A percentile compares a stretch with the other conserved stretches of the same genome.
phyloP scores from a whole-genome alignment of 2,329 filamentous ascomycete genomes.

The Fusarium nodosum region DNA sequence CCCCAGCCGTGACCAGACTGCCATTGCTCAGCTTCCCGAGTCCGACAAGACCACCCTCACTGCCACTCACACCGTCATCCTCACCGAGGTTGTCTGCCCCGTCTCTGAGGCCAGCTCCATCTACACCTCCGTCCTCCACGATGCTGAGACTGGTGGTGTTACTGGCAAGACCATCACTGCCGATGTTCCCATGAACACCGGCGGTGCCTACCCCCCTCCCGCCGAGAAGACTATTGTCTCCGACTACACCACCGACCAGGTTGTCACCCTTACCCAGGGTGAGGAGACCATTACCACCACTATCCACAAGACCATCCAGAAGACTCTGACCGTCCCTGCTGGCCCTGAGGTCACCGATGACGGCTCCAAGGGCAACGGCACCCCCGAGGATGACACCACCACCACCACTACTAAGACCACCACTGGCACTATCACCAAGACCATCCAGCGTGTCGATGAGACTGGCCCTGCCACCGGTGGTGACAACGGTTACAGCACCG shows the following conservation, averaged over 20 bases:
- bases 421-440: slow-evolving; percentile 55
- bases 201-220: slow-evolving; percentile 52
- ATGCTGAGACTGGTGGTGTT: slow-evolving; percentile 55
- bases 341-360: slow-evolving; percentile 34
- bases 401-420: slow-evolving; percentile 57
- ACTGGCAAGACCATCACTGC: slow-evolving; percentile 53
- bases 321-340: slow-evolving; percentile 54
- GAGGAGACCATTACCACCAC: slow-evolving; percentile 59
- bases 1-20: slow-evolving; percentile 54
- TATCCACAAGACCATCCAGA: slow-evolving; percentile 59
- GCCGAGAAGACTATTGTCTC: slow-evolving; percentile 46
- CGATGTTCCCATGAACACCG: slow-evolving; percentile 51
- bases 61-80: slow-evolving; percentile 57
- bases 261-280: slow-evolving; percentile 55
- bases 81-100: slow-evolving; percentile 62
- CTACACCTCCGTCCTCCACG: slow-evolving; percentile 57
- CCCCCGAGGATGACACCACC: slow-evolving; percentile 52
- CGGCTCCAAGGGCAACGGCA: slow-evolving; percentile 40
- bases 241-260: slow-evolving; percentile 52
- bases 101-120: slow-evolving; percentile 58
- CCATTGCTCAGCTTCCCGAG: slow-evolving; percentile 55
- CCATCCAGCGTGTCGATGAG: slow-evolving; percentile 49
- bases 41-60: slow-evolving; percentile 53
- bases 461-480: slow-evolving; percentile 43
- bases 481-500: slow-evolving; percentile 39